phyloP scores from a whole-genome alignment of 2,329 filamentous ascomycete genomes.

The Exophiala bonariae region DNA sequence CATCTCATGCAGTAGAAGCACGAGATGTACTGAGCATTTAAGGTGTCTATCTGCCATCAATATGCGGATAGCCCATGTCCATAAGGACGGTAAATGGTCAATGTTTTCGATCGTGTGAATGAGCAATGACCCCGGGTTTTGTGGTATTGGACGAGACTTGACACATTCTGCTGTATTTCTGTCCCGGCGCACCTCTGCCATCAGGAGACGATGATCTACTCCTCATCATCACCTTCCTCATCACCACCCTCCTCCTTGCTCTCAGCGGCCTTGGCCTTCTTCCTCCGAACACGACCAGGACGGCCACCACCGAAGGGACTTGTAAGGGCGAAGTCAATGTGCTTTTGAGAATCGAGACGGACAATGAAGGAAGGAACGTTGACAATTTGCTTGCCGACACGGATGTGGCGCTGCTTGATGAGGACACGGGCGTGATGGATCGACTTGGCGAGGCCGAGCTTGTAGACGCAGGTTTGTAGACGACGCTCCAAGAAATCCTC shows the following conservation, averaged over 20 bases:
- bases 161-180: no score
- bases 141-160: no score
- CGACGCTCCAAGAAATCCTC: slow-evolving; percentile 99
- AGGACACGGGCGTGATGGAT: slow-evolving; percentile 99
- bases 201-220: slow-evolving; percentile 51
- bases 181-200: no score
- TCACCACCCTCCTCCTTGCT: slow-evolving; percentile 51
- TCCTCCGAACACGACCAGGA: slow-evolving; percentile 96
- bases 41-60: no score
- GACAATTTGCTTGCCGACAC: slow-evolving; percentile 99
- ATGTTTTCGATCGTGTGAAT: no score
- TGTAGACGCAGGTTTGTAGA: slow-evolving; percentile 99
- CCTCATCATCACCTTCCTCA: slow-evolving; percentile 53
- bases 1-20: background rate
- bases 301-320: slow-evolving; percentile 97
- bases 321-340: slow-evolving; percentile 98
- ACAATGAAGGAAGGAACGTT: slow-evolving; percentile 99
- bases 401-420: slow-evolving; percentile 99
- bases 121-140: no score
- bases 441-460: slow-evolving; percentile 99
- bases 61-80: no score
- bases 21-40: no score
- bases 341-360: slow-evolving; percentile 99
- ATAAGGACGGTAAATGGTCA: no score
- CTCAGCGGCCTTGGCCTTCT: slow-evolving; percentile 98